Conservation (phyloP, 257 asterid species). For the Fraxinus quadrangulata region DNA sequence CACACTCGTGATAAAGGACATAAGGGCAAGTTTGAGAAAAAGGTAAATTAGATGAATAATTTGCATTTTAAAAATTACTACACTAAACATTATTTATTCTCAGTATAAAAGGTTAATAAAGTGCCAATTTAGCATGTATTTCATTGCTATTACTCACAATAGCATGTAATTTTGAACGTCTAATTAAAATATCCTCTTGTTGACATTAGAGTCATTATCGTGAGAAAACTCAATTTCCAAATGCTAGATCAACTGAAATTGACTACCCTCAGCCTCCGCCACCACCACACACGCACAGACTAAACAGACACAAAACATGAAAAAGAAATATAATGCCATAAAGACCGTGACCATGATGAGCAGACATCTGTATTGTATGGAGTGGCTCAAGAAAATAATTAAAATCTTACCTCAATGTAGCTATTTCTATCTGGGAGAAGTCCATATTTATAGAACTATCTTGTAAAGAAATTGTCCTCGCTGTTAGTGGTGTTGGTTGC, state of each 20-base stretch:
- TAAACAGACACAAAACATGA: background rate
- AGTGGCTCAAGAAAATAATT: constrained; percentile 7
- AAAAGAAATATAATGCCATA: background rate
- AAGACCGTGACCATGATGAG: background rate
- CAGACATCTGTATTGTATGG: background rate
- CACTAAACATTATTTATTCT: background rate
- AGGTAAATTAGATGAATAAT: background rate
- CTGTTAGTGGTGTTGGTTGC: constrained; percentile 53
- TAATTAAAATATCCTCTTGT: no score
- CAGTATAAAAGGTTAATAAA: background rate
- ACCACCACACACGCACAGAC: background rate
- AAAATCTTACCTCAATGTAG: constrained; percentile 58
- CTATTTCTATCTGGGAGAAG: constrained; percentile 83
- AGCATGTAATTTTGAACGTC: no score
- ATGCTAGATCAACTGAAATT: background rate
- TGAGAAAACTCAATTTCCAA: background rate
- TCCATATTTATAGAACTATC: constrained; percentile 60
- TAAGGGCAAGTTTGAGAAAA: background rate
- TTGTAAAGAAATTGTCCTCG: constrained; percentile 47
- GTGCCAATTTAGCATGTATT: background rate
- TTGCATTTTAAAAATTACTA: background rate
- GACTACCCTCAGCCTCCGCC: background rate
- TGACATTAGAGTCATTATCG: background rate
- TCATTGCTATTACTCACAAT: background rate
- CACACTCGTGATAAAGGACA: background rate